Base-by-base conservation (phyloP, 148 eudicot species). In the Rhododendron ferrugineum region DNA sequence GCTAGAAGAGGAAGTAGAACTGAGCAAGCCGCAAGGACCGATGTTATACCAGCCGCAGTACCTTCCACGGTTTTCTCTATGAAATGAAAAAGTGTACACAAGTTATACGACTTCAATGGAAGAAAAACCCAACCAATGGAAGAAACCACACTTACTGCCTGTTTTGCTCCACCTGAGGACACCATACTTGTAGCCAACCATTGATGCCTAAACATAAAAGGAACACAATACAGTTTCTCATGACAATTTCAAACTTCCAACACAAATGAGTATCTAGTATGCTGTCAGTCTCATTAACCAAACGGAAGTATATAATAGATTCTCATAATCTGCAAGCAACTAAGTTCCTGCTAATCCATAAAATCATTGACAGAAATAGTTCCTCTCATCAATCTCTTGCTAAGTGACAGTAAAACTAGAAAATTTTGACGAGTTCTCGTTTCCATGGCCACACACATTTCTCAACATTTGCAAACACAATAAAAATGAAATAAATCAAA, bases 171-270 rank as follows among this genome's bases (percentile, higher is more conserved):
- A 95, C 74, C 99, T 87, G 32, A 97, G 90, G 82, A 92, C 95
- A 83, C 99, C 98, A 90, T 97, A 97, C 91, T 94, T 97, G 87
- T 97, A 91, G 32, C 99, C 99, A 79, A 97, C 98, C 98, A 97
- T 91, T 60, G 99, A 97, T 83, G 98, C 99, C 99, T 97, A 84
- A 76, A 40, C 18, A 88, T 58, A 88, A 74, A 85, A 73, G 44
- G 40, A 84, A 78, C 30, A 75, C 8, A 0, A 81, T 56, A 56
- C 52, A 18, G n/a, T 26, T 40, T 36, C 23, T 70, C 0, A 6
- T 1, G 30, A 36, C 11, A 78, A 44, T 2, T 28, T 42, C 32
- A 79, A 78, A 26, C 60, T 76, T 20, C 26, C 11, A 13, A 28
- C 79, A 26, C 34, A 50, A 81, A 79, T 26, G 75, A 66, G 85